phyloP scores from a whole-genome alignment of 208 protist genomes.

The Crithidia brevicula region DNA sequence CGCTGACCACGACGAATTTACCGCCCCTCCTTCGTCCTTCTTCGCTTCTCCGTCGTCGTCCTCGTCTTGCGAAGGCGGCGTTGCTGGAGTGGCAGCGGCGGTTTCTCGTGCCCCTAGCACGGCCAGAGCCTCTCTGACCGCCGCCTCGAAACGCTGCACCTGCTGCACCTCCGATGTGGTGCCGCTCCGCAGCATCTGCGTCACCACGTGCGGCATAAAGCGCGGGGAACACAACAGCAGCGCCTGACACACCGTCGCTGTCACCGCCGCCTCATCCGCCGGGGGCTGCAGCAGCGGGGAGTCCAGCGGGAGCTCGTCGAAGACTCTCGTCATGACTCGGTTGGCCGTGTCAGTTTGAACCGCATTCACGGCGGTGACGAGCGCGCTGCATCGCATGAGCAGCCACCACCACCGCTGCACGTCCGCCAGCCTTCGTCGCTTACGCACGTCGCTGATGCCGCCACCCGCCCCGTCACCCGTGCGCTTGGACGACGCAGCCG shows the following conservation, averaged over 20 bases:
- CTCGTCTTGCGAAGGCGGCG: neutral
- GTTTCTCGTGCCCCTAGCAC: conserved; percentile 14
- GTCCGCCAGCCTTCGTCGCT: neutral
- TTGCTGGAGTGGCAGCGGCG: neutral
- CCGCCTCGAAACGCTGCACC: conserved; percentile 10
- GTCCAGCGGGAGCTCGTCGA: conserved; percentile 22
- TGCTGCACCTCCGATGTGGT: conserved; percentile 6
- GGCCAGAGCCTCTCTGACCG: conserved; percentile 25
- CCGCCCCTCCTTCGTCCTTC: neutral
- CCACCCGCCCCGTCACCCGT: neutral
- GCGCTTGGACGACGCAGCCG: neutral
- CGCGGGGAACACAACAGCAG: conserved; percentile 14
- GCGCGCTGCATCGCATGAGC: conserved; percentile 33
- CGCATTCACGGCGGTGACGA: conserved; percentile 39
- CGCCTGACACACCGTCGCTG: conserved; percentile 5
- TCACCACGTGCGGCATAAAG: conserved; percentile 21
- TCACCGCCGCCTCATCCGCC: conserved; percentile 3
- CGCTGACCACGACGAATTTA: conserved; percentile 13
- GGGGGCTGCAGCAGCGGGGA: conserved; percentile 20
- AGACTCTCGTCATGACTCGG: conserved; percentile 12
- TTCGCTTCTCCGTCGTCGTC: neutral
- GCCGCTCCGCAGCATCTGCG: conserved; percentile 28
- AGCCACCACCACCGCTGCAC: conserved; percentile 48
- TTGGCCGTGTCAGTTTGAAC: conserved; percentile 19
- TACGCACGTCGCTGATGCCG: conserved; percentile 11